A percentile compares a stretch with the other conserved stretches of the same genome.
Evolutionary conservation across 805 yeast genomes (phyloP).

Genomic region (Hanseniaspora valbyensis): DNA sequence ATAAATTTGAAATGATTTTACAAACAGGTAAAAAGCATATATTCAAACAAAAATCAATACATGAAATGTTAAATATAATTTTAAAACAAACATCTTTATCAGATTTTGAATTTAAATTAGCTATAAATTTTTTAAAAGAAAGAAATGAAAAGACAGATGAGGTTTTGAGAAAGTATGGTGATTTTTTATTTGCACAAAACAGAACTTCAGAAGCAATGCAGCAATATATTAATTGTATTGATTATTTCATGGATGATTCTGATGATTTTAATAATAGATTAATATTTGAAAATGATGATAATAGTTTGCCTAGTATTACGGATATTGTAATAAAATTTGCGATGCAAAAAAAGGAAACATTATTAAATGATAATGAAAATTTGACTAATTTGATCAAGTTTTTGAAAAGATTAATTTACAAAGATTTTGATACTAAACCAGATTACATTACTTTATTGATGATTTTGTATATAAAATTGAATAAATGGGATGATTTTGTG

Average conservation of each 20-base stretch:
- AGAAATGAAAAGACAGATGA: slow-evolving; percentile 20
- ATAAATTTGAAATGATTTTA: background rate
- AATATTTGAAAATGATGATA: background rate
- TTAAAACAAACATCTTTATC: background rate
- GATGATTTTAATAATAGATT: slow-evolving; percentile 10
- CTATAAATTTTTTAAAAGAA: slow-evolving; percentile 30
- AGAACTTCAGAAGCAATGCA: slow-evolving; percentile 59
- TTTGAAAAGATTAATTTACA: slow-evolving; percentile 50
- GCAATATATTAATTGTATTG: slow-evolving; percentile 56
- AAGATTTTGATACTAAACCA: slow-evolving; percentile 43
- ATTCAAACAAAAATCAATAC: background rate
- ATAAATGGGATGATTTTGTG: slow-evolving; percentile 46
- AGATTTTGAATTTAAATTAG: slow-evolving; percentile 54
- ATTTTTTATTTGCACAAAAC: slow-evolving; percentile 54
- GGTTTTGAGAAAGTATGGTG: slow-evolving; percentile 55
- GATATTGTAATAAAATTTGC: slow-evolving; percentile 13
- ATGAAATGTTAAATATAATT: background rate
- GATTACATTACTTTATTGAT: slow-evolving; percentile 75
- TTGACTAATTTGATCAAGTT: slow-evolving; percentile 41
- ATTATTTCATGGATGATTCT: slow-evolving; percentile 18
- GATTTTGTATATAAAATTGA: slow-evolving; percentile 70
- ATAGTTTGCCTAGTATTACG: slow-evolving; percentile 6
- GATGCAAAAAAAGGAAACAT: slow-evolving; percentile 2
- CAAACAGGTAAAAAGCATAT: slow-evolving; percentile 4
- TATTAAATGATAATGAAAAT: background rate